Evolutionary conservation across 2,329 filamentous ascomycete genomes (phyloP), one percentile per base, ranked within the genome.

Genomic region (Fusarium nodosum): DNA sequence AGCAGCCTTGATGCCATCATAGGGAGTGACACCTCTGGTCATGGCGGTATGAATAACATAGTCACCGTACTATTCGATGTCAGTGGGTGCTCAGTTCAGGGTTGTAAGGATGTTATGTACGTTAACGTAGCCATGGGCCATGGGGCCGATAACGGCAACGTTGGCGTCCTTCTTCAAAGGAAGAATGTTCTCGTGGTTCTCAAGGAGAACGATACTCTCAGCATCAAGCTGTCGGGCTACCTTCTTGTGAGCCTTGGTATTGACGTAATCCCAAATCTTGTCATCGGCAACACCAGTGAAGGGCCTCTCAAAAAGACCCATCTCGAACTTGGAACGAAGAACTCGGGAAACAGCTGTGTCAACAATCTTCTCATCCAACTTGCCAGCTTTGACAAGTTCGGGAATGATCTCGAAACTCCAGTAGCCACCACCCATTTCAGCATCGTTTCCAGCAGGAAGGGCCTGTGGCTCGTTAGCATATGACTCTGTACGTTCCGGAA

Each of bases 351-450:
- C 91, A 6, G 91, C 91, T 11, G 81, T 85, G 76, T 93, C 84
- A n/a, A 93, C 87, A 28, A 86, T 74, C 8, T 84, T 79, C 30
- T 88, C 82, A 42, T 87, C 83, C 3, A 93, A 79, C 58, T 86
- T 88, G 1, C 90, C 89, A 2, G 85, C 82, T 56, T 87, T 79
- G 18, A 93, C 83, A 50, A 93, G 83, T 30, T 86, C 82, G 8
- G 90, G 89, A 53, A 93, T 92, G 36, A 83, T 86, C 68, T 88
- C 83, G 74, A 88, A 91, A 75, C 89, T 93, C 81, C 87, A 93
- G 22, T 88, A 90, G 22, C 91, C 91, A 39, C 91, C 91, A 15
- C 91, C 91, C 91, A 93, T 93, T 73, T 93, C 91, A 15, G 91
- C 85, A 71, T 93, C 91, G 51, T 88, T 91, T 5, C 91, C 91